Base-by-base conservation (phyloP, 2,329 filamentous ascomycete genomes). In the Tolypocladium capitatum region DNA sequence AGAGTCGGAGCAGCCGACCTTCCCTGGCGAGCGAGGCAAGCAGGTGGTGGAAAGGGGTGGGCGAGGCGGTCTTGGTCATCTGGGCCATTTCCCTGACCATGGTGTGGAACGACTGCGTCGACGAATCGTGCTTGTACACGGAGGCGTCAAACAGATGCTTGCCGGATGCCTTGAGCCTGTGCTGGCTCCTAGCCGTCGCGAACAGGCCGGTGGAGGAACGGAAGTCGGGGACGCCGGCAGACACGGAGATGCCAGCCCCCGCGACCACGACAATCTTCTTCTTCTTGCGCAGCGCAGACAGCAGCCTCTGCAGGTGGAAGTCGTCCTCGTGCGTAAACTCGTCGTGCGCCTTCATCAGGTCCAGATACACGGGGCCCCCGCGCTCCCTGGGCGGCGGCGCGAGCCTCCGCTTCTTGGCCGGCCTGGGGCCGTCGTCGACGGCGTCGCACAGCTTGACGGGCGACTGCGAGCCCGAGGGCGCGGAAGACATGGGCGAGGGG, bases 111-210 rank as follows among this genome's bases (percentile, higher is more conserved):
- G 85, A 87, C 24, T 85, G 83, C 1, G 91, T 97, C 13, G 90
- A 86, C 21, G 78, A 76, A 63, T 94, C 84, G 70, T 95, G 86
- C 65, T 88, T 90, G 71, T 98, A 98, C 47, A 98, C 92, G 8
- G 91, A 94, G 46, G 92, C 92, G 68, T 98, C 92, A 61, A 98
- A 98, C 1, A 98, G 76, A 55, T 95, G 83, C 66, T 97, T 96
- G 46, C 92, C 92, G 0, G 92, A 96, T 5, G 63, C 64, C 63
- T 94, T 95, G 52, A 96, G 74, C 56, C 92, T 94, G 67, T 96
- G 87, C 61, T 95, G 84, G 52, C 80, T 84, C 54, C 86, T 84
- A 27, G 95, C 74, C 18, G 84, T 86, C 50, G 82, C 85, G 68
- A 98, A 98, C 3, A 98, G 77, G 45, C 92, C 92, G 50, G 82